Evolutionary conservation across 176 grass and related monocot genomes (phyloP).

Genomic region (Metroxylon sagu): DNA sequence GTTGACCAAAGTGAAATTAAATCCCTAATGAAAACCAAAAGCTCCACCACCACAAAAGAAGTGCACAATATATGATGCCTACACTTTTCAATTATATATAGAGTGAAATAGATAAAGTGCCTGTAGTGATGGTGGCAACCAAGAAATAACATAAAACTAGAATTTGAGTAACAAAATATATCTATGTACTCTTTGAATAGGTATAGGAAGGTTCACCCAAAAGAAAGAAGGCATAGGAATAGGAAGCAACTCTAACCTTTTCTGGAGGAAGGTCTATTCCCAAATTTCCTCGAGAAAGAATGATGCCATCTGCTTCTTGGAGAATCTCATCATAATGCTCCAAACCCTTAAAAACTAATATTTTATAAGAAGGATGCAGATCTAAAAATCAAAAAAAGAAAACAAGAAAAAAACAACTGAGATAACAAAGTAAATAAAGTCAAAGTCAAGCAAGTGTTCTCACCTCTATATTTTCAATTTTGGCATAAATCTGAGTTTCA

Average conservation of each 20-base stretch:
- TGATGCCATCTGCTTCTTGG: constrained; percentile 77
- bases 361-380: no score
- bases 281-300: constrained; percentile 74
- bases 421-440: no score
- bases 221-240: not conserved
- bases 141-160: no score
- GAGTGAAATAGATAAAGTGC: no score
- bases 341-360: constrained; percentile 58
- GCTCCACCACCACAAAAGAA: no score
- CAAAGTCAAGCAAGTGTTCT: not conserved
- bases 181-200: not conserved
- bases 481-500: constrained; percentile 83
- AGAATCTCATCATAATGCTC: constrained; percentile 98
- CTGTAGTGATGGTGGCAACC: no score
- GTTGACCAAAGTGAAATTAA: no score
- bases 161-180: not conserved
- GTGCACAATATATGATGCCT: no score
- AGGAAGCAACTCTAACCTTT: constrained; percentile 33
- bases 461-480: constrained; percentile 89
- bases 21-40: no score
- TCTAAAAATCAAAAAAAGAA: no score
- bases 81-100: no score
- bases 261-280: constrained; percentile 95
- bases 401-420: no score
- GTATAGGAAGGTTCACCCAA: not conserved